These are phyloP conservation scores for Russula sp. DNA, from an alignment of 768 basidiomycete species.

Conservation along the genomic window DNA sequence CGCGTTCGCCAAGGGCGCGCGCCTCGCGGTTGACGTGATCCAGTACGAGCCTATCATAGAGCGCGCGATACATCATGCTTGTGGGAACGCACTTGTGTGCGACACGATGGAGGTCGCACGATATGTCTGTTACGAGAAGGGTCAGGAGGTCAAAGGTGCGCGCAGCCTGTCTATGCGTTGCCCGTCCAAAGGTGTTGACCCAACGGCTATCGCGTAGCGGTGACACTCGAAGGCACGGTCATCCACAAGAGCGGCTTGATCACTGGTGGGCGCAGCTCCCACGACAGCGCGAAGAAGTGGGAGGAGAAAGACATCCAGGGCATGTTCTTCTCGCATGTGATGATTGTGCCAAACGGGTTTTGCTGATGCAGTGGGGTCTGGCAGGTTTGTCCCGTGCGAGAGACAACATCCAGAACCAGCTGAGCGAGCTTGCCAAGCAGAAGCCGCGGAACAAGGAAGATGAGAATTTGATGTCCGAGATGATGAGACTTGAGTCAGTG, in stretches of 20 bases:
- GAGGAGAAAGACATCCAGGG: conserved; percentile 92
- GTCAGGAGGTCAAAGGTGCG: conserved; percentile 93
- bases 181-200: not conserved
- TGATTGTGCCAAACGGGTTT: not conserved
- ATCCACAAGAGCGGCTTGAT: conserved; percentile 98
- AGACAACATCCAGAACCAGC: conserved; percentile 64
- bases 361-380: not conserved
- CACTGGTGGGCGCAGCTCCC: conserved; percentile 86
- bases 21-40: conserved; percentile 57
- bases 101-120: conserved; percentile 92
- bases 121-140: conserved; percentile 88
- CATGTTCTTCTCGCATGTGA: conserved; percentile 29
- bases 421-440: conserved; percentile 78
- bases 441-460: conserved; percentile 82
- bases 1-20: conserved; percentile 73
- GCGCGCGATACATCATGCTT: conserved; percentile 93
- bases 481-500: conserved; percentile 74
- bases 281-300: conserved; percentile 78
- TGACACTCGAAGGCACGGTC: conserved; percentile 92
- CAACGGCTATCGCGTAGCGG: conserved; percentile 48
- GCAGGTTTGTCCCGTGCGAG: conserved; percentile 53
- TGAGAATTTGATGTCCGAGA: conserved; percentile 69
- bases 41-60: conserved; percentile 71
- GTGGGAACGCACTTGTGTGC: conserved; percentile 91
- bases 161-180: not conserved